Conservation (phyloP, 257 asterid genomes). For the Nemophila menziesii region DNA sequence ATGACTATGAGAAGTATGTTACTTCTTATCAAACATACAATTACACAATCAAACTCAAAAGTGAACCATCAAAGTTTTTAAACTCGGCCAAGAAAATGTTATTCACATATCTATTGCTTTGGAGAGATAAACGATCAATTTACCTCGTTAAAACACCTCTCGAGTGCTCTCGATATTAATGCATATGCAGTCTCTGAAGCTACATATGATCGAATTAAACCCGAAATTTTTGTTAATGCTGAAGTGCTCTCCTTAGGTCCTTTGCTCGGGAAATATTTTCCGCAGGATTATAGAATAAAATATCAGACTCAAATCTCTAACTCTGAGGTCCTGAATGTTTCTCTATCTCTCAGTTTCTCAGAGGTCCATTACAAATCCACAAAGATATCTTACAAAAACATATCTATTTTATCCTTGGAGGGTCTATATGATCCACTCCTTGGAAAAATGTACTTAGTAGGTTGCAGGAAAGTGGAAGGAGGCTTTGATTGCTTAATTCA, state of each 20-base stretch:
- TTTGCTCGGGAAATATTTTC: not conserved
- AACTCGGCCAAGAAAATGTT: not conserved
- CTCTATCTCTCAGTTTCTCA: not conserved
- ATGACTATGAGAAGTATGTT: conserved; percentile 3
- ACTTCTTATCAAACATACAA: conserved; percentile 11
- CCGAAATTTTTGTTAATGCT: not conserved
- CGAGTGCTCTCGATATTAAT: conserved; percentile 2
- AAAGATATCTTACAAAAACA: conserved; percentile 5
- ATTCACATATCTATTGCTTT: conserved; percentile 3
- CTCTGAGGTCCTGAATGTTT: not conserved
- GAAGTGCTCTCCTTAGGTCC: conserved; percentile 15
- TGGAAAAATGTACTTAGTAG: conserved; percentile 15
- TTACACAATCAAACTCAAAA: conserved; percentile 5
- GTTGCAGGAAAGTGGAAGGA: conserved; percentile 14
- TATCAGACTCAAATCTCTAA: conserved; percentile 1
- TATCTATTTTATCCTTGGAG: conserved; percentile 8
- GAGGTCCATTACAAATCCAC: conserved; percentile 1
- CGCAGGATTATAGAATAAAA: too few relatives aligned
- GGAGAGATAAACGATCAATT: not conserved
- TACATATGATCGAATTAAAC: not conserved
- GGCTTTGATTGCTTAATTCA: conserved; percentile 14
- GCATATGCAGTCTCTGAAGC: conserved; percentile 1
- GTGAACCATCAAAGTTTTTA: not conserved
- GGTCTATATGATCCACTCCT: conserved; percentile 10
- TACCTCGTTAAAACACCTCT: not conserved